phyloP scores from a whole-genome alignment of 2,329 filamentous ascomycete species.

The Venturiaceae sp. region DNA sequence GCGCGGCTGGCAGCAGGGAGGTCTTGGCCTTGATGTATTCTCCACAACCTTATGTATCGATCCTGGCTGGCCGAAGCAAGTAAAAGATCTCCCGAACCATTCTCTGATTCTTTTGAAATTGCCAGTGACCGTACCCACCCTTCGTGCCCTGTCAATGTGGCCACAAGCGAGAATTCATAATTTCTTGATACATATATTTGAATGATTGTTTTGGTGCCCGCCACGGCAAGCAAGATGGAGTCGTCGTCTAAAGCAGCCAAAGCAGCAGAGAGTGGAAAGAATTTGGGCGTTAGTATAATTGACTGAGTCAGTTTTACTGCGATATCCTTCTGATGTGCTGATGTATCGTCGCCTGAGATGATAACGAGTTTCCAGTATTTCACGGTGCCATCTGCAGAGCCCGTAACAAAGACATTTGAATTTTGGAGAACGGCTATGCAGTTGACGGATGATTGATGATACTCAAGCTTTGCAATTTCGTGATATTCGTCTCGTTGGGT shows the following conservation, averaged over 20 bases:
- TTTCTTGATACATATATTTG: slow-evolving; percentile 63
- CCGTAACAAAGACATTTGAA: slow-evolving; percentile 43
- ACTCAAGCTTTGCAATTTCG: slow-evolving; percentile 42
- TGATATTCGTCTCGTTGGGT: slow-evolving; percentile 21
- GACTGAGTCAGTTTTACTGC: slow-evolving; percentile 52
- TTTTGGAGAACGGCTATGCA: slow-evolving; percentile 38
- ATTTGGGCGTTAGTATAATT: slow-evolving; percentile 64
- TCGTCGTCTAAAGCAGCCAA: slow-evolving; percentile 50
- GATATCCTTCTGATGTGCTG: slow-evolving; percentile 15
- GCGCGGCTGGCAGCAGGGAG: slow-evolving; percentile 47
- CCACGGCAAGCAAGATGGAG: slow-evolving; percentile 65
- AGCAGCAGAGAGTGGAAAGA: slow-evolving; percentile 72
- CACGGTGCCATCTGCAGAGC: slow-evolving; percentile 53
- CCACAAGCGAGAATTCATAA: slow-evolving; percentile 56
- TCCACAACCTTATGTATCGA: slow-evolving; percentile 93
- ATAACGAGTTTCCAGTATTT: slow-evolving; percentile 57
- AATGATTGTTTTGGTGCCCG: slow-evolving; percentile 72
- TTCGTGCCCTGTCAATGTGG: slow-evolving; percentile 80
- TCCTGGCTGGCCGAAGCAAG: slow-evolving; percentile 94
- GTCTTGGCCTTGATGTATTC: slow-evolving; percentile 62
- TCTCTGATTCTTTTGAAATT: slow-evolving; percentile 56
- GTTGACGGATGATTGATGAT: slow-evolving; percentile 70
- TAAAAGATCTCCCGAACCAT: slow-evolving; percentile 55
- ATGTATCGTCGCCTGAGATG: slow-evolving; percentile 15
- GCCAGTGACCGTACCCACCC: slow-evolving; percentile 86